A percentile compares a stretch with the other conserved stretches of the same genome.
phyloP scores from a whole-genome alignment of 768 basidiomycete species.

The Mycena chlorophos region DNA sequence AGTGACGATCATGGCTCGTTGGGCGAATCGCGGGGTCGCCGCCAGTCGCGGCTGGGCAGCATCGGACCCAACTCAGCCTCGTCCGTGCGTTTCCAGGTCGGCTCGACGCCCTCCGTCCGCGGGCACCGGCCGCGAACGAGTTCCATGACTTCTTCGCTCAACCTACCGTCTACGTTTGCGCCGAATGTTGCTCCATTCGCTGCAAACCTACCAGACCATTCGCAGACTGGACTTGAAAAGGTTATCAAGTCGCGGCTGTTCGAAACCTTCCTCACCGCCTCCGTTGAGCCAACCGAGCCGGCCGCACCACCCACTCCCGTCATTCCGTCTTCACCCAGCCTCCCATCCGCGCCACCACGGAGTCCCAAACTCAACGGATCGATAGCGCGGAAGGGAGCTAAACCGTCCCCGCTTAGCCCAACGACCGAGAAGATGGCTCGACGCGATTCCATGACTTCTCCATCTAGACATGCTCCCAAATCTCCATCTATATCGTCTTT shows the following conservation, averaged over 20 bases:
- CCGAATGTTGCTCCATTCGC: slow-evolving; percentile 28
- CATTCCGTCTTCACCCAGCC: slow-evolving; percentile 11
- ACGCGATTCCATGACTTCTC: slow-evolving; percentile 23
- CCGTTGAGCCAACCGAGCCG: slow-evolving; percentile 30
- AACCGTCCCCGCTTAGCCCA: slow-evolving; percentile 24
- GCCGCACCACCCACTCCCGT: slow-evolving; percentile 8
- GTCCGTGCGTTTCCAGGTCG: slow-evolving; percentile 8
- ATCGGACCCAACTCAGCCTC: slow-evolving; percentile 17
- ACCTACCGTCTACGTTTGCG: slow-evolving; percentile 22
- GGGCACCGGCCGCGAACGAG: slow-evolving; percentile 48
- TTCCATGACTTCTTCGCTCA: slow-evolving; percentile 53
- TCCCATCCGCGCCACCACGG: slow-evolving; percentile 14
- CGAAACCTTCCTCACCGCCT: slow-evolving; percentile 71
- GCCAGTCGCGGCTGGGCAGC: slow-evolving; percentile 41
- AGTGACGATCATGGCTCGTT: slow-evolving; percentile 28
- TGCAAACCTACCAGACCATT: slow-evolving; percentile 54
- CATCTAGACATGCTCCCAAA: slow-evolving; percentile 27
- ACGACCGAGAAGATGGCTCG: slow-evolving; percentile 26
- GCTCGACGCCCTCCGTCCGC: slow-evolving; percentile 35
- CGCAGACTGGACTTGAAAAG: slow-evolving; percentile 68
- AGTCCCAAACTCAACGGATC: slow-evolving; percentile 23
- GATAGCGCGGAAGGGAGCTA: slow-evolving; percentile 18
- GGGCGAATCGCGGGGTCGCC: slow-evolving; percentile 42
- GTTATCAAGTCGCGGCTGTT: slow-evolving; percentile 72
- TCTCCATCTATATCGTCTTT: slow-evolving; percentile 28